Conservation (phyloP, 345 rosid species). For the Corymbia maculata region DNA sequence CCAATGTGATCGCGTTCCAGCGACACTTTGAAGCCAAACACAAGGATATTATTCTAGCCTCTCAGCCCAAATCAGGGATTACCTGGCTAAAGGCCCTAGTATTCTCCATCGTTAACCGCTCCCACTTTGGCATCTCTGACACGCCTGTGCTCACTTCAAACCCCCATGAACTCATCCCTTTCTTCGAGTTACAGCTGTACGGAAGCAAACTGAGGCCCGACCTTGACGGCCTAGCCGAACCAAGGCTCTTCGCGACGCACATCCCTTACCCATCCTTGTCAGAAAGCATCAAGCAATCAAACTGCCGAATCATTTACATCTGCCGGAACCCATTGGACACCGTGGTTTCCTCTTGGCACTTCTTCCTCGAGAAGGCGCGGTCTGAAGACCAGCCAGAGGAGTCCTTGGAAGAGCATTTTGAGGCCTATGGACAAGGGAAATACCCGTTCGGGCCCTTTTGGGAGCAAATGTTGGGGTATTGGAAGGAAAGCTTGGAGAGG, state of each 20-base stretch:
- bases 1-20: not conserved
- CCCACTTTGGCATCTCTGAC: not conserved
- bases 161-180: not conserved
- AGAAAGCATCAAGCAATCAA: not conserved
- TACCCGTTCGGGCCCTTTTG: not conserved
- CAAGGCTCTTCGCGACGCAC: not conserved
- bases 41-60: constrained; percentile 7
- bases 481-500: not conserved
- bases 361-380: not conserved
- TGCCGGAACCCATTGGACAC: not conserved
- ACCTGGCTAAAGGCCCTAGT: constrained; percentile 22
- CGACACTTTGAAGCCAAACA: constrained; percentile 1
- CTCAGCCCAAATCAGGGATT: constrained; percentile 21
- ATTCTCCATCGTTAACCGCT: not conserved
- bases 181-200: not conserved
- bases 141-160: not conserved
- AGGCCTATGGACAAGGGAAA: not conserved
- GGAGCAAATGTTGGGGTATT: not conserved
- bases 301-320: not conserved
- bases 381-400: not conserved
- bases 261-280: not conserved
- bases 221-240: not conserved
- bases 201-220: not conserved
- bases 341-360: not conserved
- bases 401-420: not conserved